Evolutionary conservation across 2,329 filamentous ascomycete species (phyloP).

Genomic region (Bisporella sp.): DNA sequence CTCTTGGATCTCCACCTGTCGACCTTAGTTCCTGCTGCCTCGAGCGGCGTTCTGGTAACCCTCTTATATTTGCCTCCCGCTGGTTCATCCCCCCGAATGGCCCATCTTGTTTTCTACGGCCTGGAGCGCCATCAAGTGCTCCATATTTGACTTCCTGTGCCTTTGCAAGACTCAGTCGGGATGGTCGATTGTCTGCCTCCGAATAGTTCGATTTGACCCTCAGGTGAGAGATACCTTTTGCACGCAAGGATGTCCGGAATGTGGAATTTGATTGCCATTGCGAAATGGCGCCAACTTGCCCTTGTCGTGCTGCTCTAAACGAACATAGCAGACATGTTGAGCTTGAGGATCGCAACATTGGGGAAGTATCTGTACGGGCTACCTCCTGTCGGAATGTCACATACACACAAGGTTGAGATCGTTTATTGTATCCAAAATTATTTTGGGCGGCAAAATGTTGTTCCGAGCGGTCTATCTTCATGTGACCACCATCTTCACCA

Average conservation of each 20-base stretch:
- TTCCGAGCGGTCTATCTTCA: no score
- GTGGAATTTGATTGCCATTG: slow-evolving; percentile 19
- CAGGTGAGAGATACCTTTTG: neutral
- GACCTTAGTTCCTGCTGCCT: slow-evolving; percentile 10
- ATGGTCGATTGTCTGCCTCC: slow-evolving; percentile 12
- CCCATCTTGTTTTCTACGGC: slow-evolving; percentile 36
- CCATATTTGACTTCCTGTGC: slow-evolving; percentile 15
- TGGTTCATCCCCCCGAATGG: slow-evolving; percentile 56
- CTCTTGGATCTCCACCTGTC: slow-evolving; percentile 2
- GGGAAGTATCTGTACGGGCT: neutral
- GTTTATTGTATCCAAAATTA: no score
- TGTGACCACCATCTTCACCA: no score
- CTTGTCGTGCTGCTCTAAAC: slow-evolving; percentile 53
- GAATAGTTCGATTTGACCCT: slow-evolving; percentile 14
- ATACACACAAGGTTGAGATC: no score
- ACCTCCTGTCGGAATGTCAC: no score
- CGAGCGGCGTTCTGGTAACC: slow-evolving; percentile 30
- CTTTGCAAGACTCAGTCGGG: slow-evolving; percentile 21
- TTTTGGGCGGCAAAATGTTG: no score
- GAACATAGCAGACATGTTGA: slow-evolving; percentile 38
- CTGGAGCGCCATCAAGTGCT: slow-evolving; percentile 18
- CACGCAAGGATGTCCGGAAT: no score
- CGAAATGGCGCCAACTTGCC: slow-evolving; percentile 1
- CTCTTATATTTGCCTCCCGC: slow-evolving; percentile 38
- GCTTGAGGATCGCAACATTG: slow-evolving; percentile 22